Evolutionary conservation across 169 alveolate species (phyloP), one percentile per base, ranked within the genome.

Genomic region (Cyclospora cayetanensis): DNA sequence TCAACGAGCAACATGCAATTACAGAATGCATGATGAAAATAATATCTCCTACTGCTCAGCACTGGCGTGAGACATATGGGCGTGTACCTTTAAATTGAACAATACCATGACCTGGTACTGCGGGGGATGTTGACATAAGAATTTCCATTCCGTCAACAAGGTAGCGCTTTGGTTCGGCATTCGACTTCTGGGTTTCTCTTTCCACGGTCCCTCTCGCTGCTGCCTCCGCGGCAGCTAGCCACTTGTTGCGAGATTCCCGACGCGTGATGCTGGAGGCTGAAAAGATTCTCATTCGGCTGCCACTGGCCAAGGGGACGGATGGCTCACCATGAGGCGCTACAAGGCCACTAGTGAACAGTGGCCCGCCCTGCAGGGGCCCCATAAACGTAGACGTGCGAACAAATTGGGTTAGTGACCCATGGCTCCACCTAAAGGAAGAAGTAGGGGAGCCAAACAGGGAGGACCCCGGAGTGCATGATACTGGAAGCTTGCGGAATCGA

Each of bases 191-290:
- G 31, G 35, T 1, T 20, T 46, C 72, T 4, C 7, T 72, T 41
- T 46, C 89, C 41, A n/a, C 12, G 22, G 52, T 34, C 53, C 70
- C 65, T 22, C 89, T 52, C 22, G 89, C 89, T 50, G 52, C 68
- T 2, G 89, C 74, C 65, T 79, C 66, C 27, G 89, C 89, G 31
- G 89, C 72, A 53, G 46, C 72, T 39, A 79, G 9, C 89, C 89
- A 79, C 74, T 79, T 79, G 74, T 18, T 79, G 39, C 72, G 74
- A 5, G 74, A 20, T 15, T 79, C 89, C n/a, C 74, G 89, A 27
- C 74, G 52, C 35, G 34, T 52, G 22, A n/a, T 18, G 22, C 22
- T n/a, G 2, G 12, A 50, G 22, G 2, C 1, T n/a, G 63, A 50
- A 50, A 50, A 50, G 63, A 50, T 18, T 50, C 63, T 50, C 63